These are phyloP conservation scores for Vitrella brassicaformis DNA, from an alignment of 73 alveolate genomes.

Conservation along the genomic window DNA sequence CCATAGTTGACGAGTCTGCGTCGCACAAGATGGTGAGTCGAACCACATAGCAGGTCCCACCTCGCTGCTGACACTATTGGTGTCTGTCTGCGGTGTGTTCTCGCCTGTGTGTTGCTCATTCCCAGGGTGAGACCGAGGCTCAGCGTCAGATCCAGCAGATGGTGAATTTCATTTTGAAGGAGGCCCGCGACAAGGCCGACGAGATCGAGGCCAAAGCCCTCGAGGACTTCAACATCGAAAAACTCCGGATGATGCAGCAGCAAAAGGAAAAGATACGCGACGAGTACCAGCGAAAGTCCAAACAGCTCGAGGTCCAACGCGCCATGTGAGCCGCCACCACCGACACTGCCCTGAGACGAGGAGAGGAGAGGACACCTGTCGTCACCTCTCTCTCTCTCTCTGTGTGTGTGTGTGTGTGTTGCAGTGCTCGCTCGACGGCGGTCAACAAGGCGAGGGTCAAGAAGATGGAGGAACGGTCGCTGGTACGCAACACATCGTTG, in stretches of 20 bases:
- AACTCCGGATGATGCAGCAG: neutral
- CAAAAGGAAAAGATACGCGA: neutral
- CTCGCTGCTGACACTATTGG: too few species aligned
- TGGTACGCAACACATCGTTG: too few species aligned
- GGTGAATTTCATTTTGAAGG: neutral
- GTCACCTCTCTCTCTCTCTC: too few species aligned
- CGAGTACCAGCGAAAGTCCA: neutral
- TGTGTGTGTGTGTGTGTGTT: too few species aligned
- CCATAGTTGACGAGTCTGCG: too few species aligned
- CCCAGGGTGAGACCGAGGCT: neutral
- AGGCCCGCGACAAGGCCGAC: neutral
- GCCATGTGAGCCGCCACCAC: too few species aligned
- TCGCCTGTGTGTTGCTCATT: neutral
- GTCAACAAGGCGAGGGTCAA: neutral
- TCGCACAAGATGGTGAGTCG: too few species aligned
- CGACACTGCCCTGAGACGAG: too few species aligned
- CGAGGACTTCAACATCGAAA: neutral
- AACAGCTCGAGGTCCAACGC: neutral
- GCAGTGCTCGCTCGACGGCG: neutral
- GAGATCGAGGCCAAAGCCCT: neutral
- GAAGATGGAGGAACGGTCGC: neutral
- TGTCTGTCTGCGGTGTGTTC: neutral
- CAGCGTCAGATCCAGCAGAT: neutral
- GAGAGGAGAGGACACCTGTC: too few species aligned
- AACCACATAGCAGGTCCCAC: too few species aligned